Base-by-base conservation (phyloP, 176 grass and related monocot genomes). In the bread wheat (Triticum aestivum) region DNA sequence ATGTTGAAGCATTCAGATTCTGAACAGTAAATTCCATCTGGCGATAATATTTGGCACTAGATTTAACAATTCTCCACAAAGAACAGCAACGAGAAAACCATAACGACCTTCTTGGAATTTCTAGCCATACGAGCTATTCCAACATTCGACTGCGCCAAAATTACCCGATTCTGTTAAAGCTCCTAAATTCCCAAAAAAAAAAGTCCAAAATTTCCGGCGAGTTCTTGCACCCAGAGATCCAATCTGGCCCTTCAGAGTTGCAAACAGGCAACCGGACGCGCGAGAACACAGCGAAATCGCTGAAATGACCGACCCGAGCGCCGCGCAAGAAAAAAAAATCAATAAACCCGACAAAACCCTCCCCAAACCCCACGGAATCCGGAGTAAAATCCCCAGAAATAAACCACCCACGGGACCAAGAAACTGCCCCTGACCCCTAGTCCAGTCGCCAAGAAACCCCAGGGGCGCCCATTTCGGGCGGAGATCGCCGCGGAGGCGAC, bases 281-380 rank as follows among this genome's bases (percentile, higher is more conserved):
- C 59, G 24, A 56, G 17, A 65, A 29, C 56, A 18, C 54, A 2
- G 7, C 20, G 9, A 21, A 11, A 69, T 24, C 9, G 47, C 24
- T 5, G 30, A 29, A 17, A 17, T 13, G 7, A 13, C 73, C 44
- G 30, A 11, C 14, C 24, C 33, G 52, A 21, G 10, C 33, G 20
- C 52, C 29, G 21, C 56, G 56, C 14, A 75, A 75, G 29, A 23
- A 23, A 27, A 56, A 78, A 35, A 80, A 38, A 33, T 64, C 74
- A 58, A 75, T 59, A 68, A 75, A 67, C 62, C 58, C 65, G 58
- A 18, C 37, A 87, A 75, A 87, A 30, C 26, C 85, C 80, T 23
- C 23, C 54, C 0, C 33, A 10, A 35, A 47, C 18, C 58, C 42
- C 11, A 21, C 26, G 11, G 5, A 75, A 45, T 33, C 24, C 69